Base-by-base conservation (phyloP, 768 basidiomycete species). In the Suillus discolor region DNA sequence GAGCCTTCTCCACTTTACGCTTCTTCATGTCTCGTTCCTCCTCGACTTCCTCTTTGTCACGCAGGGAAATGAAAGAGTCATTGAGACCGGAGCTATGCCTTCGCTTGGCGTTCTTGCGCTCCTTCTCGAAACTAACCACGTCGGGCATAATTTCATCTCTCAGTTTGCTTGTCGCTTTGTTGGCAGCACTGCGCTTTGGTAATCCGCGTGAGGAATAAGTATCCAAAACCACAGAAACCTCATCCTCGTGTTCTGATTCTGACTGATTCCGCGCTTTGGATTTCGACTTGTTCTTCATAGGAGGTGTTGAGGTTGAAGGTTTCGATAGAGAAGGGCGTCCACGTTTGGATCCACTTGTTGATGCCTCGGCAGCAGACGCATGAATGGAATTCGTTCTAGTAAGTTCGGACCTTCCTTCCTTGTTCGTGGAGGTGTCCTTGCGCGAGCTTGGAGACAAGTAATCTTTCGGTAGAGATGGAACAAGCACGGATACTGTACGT, bases 61-160 rank as follows among this genome's bases (percentile, higher is more conserved):
- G 38, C n/a, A 53, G 13, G 20, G 67, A 64, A 11, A 51, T 34
- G 6, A 67, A 42, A 0, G 69, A 70, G 73, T 77, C 71, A 71
- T 78, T 77, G 75, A 73, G 57, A 68, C 76, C 75, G 72, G 73
- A 65, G 57, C 73, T 72, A 39, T 76, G 74, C 65, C 71, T 66
- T 53, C 73, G 73, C 71, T 78, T 78, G 45, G 66, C 70, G 62
- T 72, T 77, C 69, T 84, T 85, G 80, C 85, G 81, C 78, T 94
- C 89, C 69, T 84, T 84, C 73, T 93, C 86, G 71, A 83, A 94
- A 64, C 80, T 84, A 47, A 88, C 68, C 3, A 93, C 81, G 69
- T 95, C 93, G 0, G 93, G 93, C 88, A 94, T 94, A 64, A 94
- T 79, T 61, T 79, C 78, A 9, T 84, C 79, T 53, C 79, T 80